A percentile compares a stretch with the other conserved stretches of the same genome.
Evolutionary conservation across 164 flowering plant species (phyloP).

Genomic region (Malania oleifera): DNA sequence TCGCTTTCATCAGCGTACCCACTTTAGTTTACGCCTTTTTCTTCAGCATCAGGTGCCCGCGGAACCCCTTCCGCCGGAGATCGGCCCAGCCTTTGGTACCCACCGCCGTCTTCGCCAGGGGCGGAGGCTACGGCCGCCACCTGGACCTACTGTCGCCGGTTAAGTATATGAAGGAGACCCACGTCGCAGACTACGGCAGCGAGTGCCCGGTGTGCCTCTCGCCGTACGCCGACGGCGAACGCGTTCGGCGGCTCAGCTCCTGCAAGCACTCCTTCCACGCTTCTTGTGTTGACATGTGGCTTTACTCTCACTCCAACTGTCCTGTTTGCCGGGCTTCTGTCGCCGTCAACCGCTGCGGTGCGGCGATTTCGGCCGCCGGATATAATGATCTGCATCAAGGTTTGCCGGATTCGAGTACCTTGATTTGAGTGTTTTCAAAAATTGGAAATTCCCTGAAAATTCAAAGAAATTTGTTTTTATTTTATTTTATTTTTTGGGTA

Average conservation of each 20-base stretch:
- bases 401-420: conserved; percentile 26
- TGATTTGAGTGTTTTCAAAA: no score
- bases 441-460: no score
- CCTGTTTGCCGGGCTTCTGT: conserved; percentile 46
- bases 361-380: not conserved
- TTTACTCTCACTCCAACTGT: conserved; percentile 34
- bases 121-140: not conserved
- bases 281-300: conserved; percentile 42
- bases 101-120: conserved; percentile 6
- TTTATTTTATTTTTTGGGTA: no score
- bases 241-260: conserved; percentile 20
- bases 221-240: conserved; percentile 38
- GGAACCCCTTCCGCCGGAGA: conserved; percentile 14
- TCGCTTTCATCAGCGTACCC: conserved; percentile 35
- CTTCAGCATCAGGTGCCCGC: conserved; percentile 31
- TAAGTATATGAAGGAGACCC: conserved; percentile 20
- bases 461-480: no score
- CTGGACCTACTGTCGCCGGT: conserved; percentile 12
- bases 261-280: conserved; percentile 48
- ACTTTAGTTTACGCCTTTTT: conserved; percentile 33
- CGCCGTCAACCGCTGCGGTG: conserved; percentile 8
- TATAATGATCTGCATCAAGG: conserved; percentile 30
- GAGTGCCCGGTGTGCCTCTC: conserved; percentile 54
- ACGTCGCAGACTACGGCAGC: conserved; percentile 18
- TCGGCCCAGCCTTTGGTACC: no score